Base-by-base conservation (phyloP, 148 eudicot genomes). In the Drosera capensis region DNA sequence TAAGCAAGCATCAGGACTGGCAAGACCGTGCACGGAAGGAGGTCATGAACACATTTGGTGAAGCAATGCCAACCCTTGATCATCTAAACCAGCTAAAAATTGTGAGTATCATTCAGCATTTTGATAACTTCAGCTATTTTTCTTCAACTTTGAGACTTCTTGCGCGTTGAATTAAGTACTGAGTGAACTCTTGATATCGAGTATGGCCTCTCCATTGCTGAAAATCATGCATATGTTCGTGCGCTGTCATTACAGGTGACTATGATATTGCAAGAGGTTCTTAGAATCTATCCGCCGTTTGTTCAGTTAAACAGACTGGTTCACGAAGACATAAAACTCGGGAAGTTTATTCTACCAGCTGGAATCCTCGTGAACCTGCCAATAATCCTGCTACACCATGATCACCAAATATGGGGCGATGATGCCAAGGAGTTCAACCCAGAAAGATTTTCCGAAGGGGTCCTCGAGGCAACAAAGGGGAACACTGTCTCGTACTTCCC, bases 191-290 rank as follows among this genome's bases (percentile, higher is more conserved):
- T n/a, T n/a, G n/a, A n/a, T n/a, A n/a, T n/a, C n/a, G n/a, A n/a
- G n/a, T n/a, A n/a, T n/a, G n/a, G n/a, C n/a, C n/a, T n/a, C n/a
- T n/a, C n/a, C n/a, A n/a, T n/a, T n/a, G n/a, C n/a, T n/a, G n/a
- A n/a, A n/a, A n/a, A n/a, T n/a, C n/a, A n/a, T n/a, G n/a, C n/a
- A n/a, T n/a, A n/a, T n/a, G n/a, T n/a, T n/a, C n/a, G n/a, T n/a
- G n/a, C n/a, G n/a, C n/a, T n/a, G n/a, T n/a, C n/a, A n/a, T n/a
- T n/a, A n/a, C n/a, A n/a, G n/a, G n/a, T n/a, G n/a, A n/a, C 58
- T 20, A 67, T 67, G 71, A 67, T 67, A 15, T 45, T 67, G 0
- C 23, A 67, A 15, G 72, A 67, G 47, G 72, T 62, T 38, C 55
- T 67, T 28, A 46, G 72, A 38, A 26, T 67, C 30, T 67, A 67